Evolutionary conservation across 495 filamentous ascomycete species (phyloP), one percentile per base, ranked within the genome.

Genomic region (Xylaria castorea): DNA sequence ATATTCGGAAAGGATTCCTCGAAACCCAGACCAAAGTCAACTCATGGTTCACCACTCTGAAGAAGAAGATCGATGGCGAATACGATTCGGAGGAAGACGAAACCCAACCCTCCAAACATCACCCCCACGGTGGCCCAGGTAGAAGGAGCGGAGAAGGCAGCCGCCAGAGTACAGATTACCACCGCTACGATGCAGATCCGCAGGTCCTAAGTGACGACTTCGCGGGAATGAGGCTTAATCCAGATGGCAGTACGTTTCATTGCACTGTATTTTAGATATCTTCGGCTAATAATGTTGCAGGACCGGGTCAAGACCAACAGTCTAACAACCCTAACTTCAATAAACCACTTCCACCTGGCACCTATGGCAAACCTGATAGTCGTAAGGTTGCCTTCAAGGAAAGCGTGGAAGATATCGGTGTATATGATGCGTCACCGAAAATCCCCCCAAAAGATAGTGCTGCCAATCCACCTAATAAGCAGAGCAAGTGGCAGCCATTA

Each of bases 401-500:
- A 61, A 76, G 78, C 77, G 75, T 87, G 86, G 92, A 95, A 75
- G 94, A 97, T 64, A 93, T 95, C 61, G 92, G 92, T 73, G 81
- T 91, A n/a, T 94, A 94, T 78, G 84, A 89, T 70, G 83, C 89
- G 27, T 88, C 92, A 25, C 85, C 89, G 53, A 82, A 83, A 70
- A 75, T 84, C 34, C 81, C 85, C 27, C 85, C 83, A 27, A 84
- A 84, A 22, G 79, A 79, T 30, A 76, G 69, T 32, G 63, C 74
- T 55, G 53, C 78, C 25, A 73, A 75, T 40, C 75, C 75, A 38
- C 72, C 82, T 32, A 86, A 84, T 77, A 96, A 93, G 83, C 83
- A 88, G 18, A 97, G 93, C 86, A 99, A 99, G 84, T 99, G 96
- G 96, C 95, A 99, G 81, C 96, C 97, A 20, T 83, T 99, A 66